Evolutionary conservation across 2,329 filamentous ascomycete genomes (phyloP).

Genomic region (Helotiales sp.): DNA sequence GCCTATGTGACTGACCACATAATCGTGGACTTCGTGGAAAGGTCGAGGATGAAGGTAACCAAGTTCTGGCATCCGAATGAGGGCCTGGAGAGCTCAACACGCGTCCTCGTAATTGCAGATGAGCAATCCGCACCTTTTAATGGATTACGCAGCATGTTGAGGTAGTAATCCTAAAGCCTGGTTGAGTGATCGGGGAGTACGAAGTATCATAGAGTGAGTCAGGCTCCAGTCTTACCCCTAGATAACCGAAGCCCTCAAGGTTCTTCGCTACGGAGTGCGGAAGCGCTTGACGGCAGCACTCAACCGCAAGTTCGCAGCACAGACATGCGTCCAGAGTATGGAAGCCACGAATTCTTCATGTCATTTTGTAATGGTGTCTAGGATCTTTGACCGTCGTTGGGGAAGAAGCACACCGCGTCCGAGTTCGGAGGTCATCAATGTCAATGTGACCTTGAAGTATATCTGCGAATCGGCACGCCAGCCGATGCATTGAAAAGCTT

Average conservation of each 20-base stretch:
- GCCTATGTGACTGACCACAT: no score
- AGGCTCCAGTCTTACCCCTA: not conserved
- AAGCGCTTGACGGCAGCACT: not conserved
- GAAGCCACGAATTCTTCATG: not conserved
- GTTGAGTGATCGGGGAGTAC: no score
- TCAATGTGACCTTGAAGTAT: not conserved
- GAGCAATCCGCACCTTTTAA: no score
- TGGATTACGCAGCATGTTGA: not conserved
- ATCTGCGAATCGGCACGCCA: not conserved
- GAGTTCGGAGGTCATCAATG: not conserved
- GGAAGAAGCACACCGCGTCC: not conserved
- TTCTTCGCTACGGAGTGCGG: not conserved
- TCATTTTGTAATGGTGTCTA: no score
- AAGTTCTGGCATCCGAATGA: no score
- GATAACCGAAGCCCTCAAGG: not conserved
- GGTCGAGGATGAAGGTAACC: no score
- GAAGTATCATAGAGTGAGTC: no score
- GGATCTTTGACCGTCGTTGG: not conserved
- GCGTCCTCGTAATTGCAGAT: no score
- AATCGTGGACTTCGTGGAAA: no score
- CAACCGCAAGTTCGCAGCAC: not conserved
- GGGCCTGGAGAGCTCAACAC: no score
- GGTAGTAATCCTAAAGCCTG: no score
- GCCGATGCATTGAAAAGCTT: not conserved
- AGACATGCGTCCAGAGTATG: not conserved